phyloP scores from a whole-genome alignment of 192 early-diverging fungal species.

The Entrophospora sp. region DNA sequence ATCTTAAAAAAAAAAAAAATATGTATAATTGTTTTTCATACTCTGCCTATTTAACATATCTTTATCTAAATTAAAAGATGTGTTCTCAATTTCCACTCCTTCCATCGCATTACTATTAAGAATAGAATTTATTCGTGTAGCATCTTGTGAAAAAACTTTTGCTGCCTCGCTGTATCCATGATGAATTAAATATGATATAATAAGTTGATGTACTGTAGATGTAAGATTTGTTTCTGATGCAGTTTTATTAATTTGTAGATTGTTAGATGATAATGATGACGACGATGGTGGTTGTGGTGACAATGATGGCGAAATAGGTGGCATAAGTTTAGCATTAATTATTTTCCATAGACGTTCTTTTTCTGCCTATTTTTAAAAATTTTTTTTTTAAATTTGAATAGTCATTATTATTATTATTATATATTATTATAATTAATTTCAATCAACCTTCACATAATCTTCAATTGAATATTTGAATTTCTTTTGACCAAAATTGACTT shows the following conservation, averaged over 20 bases:
- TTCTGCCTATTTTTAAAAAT: constrained; percentile 26
- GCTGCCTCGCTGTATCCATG: constrained; percentile 77
- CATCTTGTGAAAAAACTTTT: constrained; percentile 46
- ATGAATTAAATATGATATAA: constrained; percentile 76
- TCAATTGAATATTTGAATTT: constrained; percentile 69
- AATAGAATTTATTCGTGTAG: background rate
- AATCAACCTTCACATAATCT: constrained; percentile 46
- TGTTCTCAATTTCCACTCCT: constrained; percentile 13
- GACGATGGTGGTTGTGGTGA: background rate
- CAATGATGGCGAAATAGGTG: constrained; percentile 8
- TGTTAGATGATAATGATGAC: no score
- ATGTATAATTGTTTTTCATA: background rate
- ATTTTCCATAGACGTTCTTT: constrained; percentile 36
- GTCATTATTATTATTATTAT: background rate
- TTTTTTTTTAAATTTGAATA: background rate
- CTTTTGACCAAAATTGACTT: constrained; percentile 70
- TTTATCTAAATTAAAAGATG: background rate
- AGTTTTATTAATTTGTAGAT: background rate
- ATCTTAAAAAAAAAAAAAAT: no score
- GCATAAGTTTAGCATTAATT: constrained; percentile 25
- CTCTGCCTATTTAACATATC: constrained; percentile 20
- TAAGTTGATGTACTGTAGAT: constrained; percentile 46
- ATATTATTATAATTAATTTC: background rate
- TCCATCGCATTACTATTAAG: background rate
- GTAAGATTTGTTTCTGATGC: constrained; percentile 18